A percentile compares a stretch with the other conserved stretches of the same genome.
These are phyloP conservation scores for Purshia tridentata DNA, from an alignment of 306 rosid genomes.

Conservation along the genomic window DNA sequence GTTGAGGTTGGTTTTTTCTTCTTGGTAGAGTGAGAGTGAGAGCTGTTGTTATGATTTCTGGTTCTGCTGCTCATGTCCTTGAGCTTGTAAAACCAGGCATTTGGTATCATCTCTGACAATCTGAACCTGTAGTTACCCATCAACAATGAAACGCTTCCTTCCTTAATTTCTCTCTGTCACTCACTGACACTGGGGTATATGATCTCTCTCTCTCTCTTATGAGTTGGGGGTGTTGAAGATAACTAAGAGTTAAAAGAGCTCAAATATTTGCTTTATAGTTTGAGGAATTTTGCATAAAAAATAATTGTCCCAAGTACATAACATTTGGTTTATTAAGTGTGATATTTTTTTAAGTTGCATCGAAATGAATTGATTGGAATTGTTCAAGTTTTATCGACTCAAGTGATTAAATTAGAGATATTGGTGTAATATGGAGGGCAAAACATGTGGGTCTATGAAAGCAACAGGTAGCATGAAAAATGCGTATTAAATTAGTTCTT, in stretches of 20 bases:
- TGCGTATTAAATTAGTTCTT: not conserved
- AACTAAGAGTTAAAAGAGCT: not conserved
- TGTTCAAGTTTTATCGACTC: no score
- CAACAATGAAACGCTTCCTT: conserved; percentile 20
- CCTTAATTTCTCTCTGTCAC: not conserved
- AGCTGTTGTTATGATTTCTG: conserved; percentile 43
- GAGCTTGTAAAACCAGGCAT: conserved; percentile 89
- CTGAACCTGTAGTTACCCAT: conserved; percentile 76
- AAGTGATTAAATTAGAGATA: no score
- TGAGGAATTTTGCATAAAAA: no score
- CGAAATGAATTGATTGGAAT: no score
- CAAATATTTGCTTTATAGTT: not conserved
- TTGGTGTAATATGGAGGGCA: no score
- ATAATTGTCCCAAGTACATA: no score
- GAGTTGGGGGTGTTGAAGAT: not conserved
- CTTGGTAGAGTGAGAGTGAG: conserved; percentile 31
- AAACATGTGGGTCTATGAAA: not conserved
- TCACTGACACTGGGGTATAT: not conserved
- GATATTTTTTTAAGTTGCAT: no score
- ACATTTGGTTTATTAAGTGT: no score
- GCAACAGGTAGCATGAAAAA: not conserved
- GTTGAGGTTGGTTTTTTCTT: conserved; percentile 49
- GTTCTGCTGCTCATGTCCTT: conserved; percentile 62
- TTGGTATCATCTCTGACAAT: conserved; percentile 76
- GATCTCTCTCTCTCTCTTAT: conserved; percentile 13